Evolutionary conservation across 2,329 filamentous ascomycete genomes (phyloP), one percentile per base, ranked within the genome.

Genomic region (Metarhizium album): DNA sequence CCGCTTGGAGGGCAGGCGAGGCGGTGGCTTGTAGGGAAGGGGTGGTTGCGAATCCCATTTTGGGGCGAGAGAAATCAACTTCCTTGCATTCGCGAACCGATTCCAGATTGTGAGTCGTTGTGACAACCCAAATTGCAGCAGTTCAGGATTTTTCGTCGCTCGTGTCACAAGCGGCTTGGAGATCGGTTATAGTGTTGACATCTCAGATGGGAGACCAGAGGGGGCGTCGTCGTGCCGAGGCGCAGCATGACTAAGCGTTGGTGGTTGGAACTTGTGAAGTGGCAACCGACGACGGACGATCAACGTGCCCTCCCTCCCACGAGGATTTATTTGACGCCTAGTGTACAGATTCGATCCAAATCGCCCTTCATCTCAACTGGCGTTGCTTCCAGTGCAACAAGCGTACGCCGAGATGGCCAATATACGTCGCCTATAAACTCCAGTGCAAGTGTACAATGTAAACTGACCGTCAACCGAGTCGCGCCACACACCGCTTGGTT

Each of bases 1-100:
- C 54, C 6, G 55, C 52, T 52, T 63, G 59, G 48, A 61, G 56
- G n/a, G 35, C 40, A 43, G 38, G 45, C 23, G 40, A 3, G 27
- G 9, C 33, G 31, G 2, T 18, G 14, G 27, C 8, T 11, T 13
- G 40, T 9, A 24, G 6, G 11, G 35, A 22, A 4, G 24, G 42
- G 11, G 24, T 14, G 11, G 23, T 37, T 29, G 40, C n/a, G 16
- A 22, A 42, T 40, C 46, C 45, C 51, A 53, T 50, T 43, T 24
- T 24, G 20, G 40, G 40, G 18, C 9, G 5, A 18, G 5, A 18
- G 18, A 11, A 42, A 3, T 42, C 38, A 42, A 42, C 8, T 20
- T 5, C 4, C 18, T 42, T 42, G 38, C 38, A 42, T 42, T 42
- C 22, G 38, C 38, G n/a, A 42, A 20, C 22, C 18, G 18, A 42